A percentile compares a stretch with the other conserved stretches of the same genome.
Conservation (phyloP, 2,329 filamentous ascomycete species). For the Aspergillus hortae region DNA sequence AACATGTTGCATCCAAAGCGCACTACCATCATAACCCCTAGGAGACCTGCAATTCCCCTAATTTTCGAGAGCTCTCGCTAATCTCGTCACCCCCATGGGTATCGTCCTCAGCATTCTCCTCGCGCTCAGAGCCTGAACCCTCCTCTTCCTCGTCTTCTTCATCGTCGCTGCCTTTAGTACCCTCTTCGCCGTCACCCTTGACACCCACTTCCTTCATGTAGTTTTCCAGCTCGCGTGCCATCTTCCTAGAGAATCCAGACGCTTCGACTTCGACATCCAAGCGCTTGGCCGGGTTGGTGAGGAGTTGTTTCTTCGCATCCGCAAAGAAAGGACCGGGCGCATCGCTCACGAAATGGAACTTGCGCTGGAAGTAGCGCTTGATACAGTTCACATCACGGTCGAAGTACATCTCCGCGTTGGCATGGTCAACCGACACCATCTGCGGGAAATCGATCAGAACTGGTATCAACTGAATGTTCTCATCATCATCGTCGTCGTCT, state of each 20-base stretch:
- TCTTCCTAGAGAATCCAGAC: constrained; percentile 93
- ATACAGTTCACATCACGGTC: constrained; percentile 93
- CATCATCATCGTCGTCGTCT: constrained; percentile 25
- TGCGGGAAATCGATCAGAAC: constrained; percentile 97
- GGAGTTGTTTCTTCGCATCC: constrained; percentile 71
- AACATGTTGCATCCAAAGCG: neutral
- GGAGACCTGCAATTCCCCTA: constrained; percentile 33
- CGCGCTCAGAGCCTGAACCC: constrained; percentile 32
- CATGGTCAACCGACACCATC: constrained; percentile 93
- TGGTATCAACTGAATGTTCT: constrained; percentile 61
- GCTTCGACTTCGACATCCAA: constrained; percentile 87
- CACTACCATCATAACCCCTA: constrained; percentile 16
- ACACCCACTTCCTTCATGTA: constrained; percentile 75
- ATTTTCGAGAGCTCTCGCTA: constrained; percentile 25
- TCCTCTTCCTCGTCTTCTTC: constrained; percentile 29
- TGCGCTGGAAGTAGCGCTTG: constrained; percentile 85
- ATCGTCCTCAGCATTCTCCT: constrained; percentile 17
- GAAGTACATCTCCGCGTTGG: constrained; percentile 95
- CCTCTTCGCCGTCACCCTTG: constrained; percentile 45
- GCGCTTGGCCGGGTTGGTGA: constrained; percentile 60
- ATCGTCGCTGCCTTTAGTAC: constrained; percentile 40
- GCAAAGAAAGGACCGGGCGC: constrained; percentile 80
- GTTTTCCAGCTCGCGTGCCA: constrained; percentile 86
- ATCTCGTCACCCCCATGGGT: constrained; percentile 12
- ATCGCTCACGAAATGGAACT: constrained; percentile 82